Base-by-base conservation (phyloP, 352 stramenopile genomes). In the Phytopythium aichiense region DNA sequence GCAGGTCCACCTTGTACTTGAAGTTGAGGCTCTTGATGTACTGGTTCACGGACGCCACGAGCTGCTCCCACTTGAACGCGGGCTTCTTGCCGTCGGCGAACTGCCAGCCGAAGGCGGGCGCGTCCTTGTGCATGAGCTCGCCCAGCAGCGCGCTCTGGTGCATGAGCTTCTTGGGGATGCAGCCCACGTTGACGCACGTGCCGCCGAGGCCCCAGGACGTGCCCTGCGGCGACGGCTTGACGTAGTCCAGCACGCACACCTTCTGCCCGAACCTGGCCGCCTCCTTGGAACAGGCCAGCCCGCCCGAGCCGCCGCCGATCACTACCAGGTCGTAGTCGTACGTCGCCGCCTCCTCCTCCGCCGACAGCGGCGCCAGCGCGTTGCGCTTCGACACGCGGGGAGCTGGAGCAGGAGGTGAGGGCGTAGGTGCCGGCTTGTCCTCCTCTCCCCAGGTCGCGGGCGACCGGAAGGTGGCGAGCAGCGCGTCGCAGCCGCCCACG, bases 91-190 rank as follows among this genome's bases (percentile, higher is more conserved):
- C 46, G 4, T 45, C 46, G 9, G 8, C 11, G 3, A 72, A 37
- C 50, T 76, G 78, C 82, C 97, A 98, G 51, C 96, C 96, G 64
- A 97, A 98, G 43, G 77, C 76, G 22, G 78, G 73, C 16, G 74
- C 68, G 72, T 98, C 96, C 51, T 89, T 80, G 60, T 92, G 77
- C 46, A 98, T 76, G 12, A 80, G 61, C 63, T 98, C 92, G 54
- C 92, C 87, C 4, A 99, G 79, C 35, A 98, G 62, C 40, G 95
- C 88, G 63, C 95, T 97, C 68, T 98, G 90, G 69, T 99, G 97
- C 91, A 99, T 99, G 16, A 99, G 80, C 73, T 99, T 99, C 80
- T 99, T 99, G 30, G 98, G 97, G 68, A 99, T 99, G 66, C 98
- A 99, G 20, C 97, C 97, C 7, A 99, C 97, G 73, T 99, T 99